Evolutionary conservation across 1,284 basidiomycete genomes (phyloP), one percentile per base, ranked within the genome.

Genomic region (Trichosporon ovoides): DNA sequence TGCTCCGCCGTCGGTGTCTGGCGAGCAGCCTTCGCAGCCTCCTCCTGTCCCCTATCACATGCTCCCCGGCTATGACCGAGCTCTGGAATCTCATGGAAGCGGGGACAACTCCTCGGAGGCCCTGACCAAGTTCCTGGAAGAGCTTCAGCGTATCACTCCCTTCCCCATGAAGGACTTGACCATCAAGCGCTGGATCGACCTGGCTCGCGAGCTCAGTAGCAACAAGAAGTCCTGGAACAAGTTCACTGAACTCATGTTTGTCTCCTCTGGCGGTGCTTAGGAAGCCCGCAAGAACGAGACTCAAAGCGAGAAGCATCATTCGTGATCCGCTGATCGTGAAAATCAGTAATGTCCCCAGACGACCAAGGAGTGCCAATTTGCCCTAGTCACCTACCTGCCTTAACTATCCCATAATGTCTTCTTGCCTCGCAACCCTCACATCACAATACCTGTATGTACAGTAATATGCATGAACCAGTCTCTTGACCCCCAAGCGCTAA

Each of bases 81-180:
- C 20, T 2, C 20, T 69, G 18, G 52, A 50, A 51, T 31, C 43
- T 53, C 22, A 38, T 19, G 28, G 51, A 51, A 38, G 53, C 28
- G n/a, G 40, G 9, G 18, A 36, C 20, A 31, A 54, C 9, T 20
- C 35, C 46, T 38, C 36, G 38, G 43, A 63, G 55, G 68, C 38
- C 46, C 58, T 50, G 57, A 60, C 52, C 18, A 63, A 61, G 53
- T 73, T 72, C 53, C 55, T 68, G 20, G 59, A 67, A 49, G 64
- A 61, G 24, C 43, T 77, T 76, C 82, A 81, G 66, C 82, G 80
- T 75, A 86, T 83, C 65, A 85, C 83, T 66, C 88, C 86, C 60
- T 94, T 87, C 77, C 78, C 71, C 65, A 78, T 90, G 82, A 71
- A 66, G 57, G 88, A 88, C 73, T 78, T 91, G 79, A 95, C 91